A percentile compares a stretch with the other conserved stretches of the same genome.
Conservation (phyloP, 768 basidiomycete species). For the Russula ochroleuca region DNA sequence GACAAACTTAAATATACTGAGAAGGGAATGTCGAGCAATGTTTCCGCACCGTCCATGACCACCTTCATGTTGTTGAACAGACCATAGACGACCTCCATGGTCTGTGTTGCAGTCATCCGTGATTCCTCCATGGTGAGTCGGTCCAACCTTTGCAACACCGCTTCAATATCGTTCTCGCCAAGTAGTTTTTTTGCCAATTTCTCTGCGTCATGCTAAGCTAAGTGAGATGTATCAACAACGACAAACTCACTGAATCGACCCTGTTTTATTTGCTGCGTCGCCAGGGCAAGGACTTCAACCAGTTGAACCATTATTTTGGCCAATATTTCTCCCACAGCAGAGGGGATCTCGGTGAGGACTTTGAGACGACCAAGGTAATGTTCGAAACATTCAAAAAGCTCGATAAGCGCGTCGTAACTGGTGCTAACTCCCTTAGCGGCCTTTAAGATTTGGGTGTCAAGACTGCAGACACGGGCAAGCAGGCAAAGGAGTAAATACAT, state of each 20-base stretch:
- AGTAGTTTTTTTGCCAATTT: not conserved
- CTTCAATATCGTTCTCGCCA: not conserved
- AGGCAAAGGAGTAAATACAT: too few species aligned
- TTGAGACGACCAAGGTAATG: not conserved
- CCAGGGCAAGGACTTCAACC: not conserved
- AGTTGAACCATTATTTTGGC: not conserved
- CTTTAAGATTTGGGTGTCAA: not conserved
- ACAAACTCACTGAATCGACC: not conserved
- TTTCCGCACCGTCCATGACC: not conserved
- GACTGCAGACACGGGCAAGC: too few species aligned
- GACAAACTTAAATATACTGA: not conserved
- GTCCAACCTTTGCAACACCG: not conserved
- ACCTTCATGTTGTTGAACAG: slow-evolving; percentile 3
- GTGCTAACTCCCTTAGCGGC: not conserved
- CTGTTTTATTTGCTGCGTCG: not conserved
- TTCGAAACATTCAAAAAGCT: not conserved
- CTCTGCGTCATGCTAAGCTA: not conserved
- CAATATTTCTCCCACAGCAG: not conserved
- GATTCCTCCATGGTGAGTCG: not conserved
- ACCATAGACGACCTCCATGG: not conserved
- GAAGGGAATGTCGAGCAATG: too few species aligned
- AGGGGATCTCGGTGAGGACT: not conserved
- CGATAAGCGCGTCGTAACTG: not conserved
- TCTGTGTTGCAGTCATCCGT: not conserved
- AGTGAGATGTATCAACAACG: not conserved